Conservation (phyloP, 495 filamentous ascomycete genomes). For the Lepidopterella palustris region DNA sequence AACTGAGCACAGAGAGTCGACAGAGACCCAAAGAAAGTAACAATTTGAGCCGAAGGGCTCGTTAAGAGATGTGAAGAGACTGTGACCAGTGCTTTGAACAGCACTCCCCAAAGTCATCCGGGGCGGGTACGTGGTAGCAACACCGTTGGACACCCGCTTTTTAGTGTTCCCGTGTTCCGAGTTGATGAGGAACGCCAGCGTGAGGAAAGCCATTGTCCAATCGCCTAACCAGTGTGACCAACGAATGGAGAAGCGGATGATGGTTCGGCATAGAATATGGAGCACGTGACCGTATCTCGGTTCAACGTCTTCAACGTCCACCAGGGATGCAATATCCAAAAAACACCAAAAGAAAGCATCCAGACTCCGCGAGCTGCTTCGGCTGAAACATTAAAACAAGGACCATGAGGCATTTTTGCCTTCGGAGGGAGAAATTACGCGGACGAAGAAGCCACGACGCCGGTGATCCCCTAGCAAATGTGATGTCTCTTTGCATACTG, state of each 20-base stretch:
- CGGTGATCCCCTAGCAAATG: conserved; percentile 29
- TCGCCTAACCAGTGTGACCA: conserved; percentile 20
- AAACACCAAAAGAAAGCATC: conserved; percentile 21
- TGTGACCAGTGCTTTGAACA: conserved; percentile 18
- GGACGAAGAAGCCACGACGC: conserved; percentile 28
- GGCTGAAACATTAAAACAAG: conserved; percentile 27
- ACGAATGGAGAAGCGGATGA: conserved; percentile 17
- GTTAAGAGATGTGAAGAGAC: conserved; percentile 6
- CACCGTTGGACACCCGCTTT: conserved; percentile 10
- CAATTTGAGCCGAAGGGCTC: conserved; percentile 16
- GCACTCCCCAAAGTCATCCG: conserved; percentile 11
- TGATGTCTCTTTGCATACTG: conserved; percentile 29
- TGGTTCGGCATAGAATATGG: conserved; percentile 16
- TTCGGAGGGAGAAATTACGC: conserved; percentile 25
- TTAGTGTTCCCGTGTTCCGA: conserved; percentile 18
- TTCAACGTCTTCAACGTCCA: conserved; percentile 26
- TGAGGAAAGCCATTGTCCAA: conserved; percentile 23
- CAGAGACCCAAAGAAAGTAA: conserved; percentile 10
- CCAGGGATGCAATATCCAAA: conserved; percentile 17
- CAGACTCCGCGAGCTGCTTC: conserved; percentile 7
- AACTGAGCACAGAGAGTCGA: conserved; percentile 14
- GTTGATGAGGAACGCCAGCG: conserved; percentile 16
- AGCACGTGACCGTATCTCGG: conserved; percentile 26
- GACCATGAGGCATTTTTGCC: conserved; percentile 27
- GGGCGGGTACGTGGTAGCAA: conserved; percentile 15